Evolutionary conservation across 2,329 filamentous ascomycete species (phyloP).

Genomic region (Fusarium sp.): DNA sequence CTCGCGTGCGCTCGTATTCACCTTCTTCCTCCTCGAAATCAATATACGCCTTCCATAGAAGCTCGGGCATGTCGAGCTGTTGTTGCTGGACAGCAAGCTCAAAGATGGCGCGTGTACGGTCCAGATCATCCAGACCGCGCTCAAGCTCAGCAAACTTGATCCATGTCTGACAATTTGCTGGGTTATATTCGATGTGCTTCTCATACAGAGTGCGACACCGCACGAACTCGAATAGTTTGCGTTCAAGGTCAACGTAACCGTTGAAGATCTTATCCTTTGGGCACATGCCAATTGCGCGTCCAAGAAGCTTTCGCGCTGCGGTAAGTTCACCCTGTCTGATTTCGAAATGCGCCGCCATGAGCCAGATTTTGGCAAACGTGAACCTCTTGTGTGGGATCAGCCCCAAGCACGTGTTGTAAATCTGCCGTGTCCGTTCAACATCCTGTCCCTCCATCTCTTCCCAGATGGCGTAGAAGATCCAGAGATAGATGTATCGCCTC

Average conservation of each 20-base stretch:
- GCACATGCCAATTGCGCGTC: constrained; percentile 90
- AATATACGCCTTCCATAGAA: constrained; percentile 98
- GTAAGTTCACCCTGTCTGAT: constrained; percentile 85
- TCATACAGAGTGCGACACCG: constrained; percentile 91
- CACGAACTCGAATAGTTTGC: constrained; percentile 92
- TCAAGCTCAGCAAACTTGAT: constrained; percentile 96
- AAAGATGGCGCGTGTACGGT: constrained; percentile 88
- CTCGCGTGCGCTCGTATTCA: constrained; percentile 84
- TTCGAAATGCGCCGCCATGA: constrained; percentile 93
- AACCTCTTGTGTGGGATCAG: constrained; percentile 96
- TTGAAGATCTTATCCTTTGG: constrained; percentile 96
- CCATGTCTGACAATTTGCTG: constrained; percentile 92
- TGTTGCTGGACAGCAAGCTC: constrained; percentile 87
- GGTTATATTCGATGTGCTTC: constrained; percentile 93
- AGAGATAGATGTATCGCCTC: constrained; percentile 96
- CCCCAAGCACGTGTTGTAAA: constrained; percentile 88
- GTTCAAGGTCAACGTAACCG: constrained; percentile 91
- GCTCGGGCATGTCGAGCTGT: constrained; percentile 93
- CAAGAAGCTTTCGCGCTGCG: constrained; percentile 86
- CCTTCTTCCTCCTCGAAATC: constrained; percentile 97
- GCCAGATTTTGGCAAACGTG: constrained; percentile 96
- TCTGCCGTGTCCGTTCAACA: constrained; percentile 79
- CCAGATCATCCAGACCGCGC: constrained; percentile 87
- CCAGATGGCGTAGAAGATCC: constrained; percentile 96
- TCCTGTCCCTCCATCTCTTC: constrained; percentile 90